phyloP scores from a whole-genome alignment of 345 rosid genomes.

The Eucalyptus dawsonii region DNA sequence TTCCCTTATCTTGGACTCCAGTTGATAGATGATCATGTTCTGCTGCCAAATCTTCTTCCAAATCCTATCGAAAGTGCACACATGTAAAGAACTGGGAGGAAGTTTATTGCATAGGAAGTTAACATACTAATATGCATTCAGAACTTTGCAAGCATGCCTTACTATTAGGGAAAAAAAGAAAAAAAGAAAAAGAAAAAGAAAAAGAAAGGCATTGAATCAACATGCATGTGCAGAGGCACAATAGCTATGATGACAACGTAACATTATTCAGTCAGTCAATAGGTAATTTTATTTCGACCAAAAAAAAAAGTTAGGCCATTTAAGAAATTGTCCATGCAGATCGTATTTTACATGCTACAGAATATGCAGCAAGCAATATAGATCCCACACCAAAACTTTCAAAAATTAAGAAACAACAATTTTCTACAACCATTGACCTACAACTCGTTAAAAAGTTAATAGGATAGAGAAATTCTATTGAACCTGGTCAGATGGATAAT shows the following conservation, averaged over 20 bases:
- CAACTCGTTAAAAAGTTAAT: neutral
- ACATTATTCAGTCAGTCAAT: neutral
- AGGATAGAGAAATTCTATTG: neutral
- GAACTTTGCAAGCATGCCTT: neutral
- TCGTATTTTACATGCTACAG: neutral
- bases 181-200: neutral
- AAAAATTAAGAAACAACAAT: neutral
- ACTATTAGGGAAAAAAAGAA: neutral
- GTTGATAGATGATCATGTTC: constrained; percentile 12
- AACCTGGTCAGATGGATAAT: constrained; percentile 50
- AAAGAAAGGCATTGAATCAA: neutral
- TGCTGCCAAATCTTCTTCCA: neutral
- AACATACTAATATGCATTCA: neutral
- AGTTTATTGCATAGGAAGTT: neutral
- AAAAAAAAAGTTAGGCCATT: neutral
- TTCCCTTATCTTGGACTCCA: constrained; percentile 13
- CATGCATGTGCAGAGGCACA: neutral
- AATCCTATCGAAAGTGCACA: neutral
- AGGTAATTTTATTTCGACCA: neutral
- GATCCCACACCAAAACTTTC: neutral
- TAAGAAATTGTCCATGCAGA: neutral
- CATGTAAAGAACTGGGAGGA: neutral
- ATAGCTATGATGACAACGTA: neutral
- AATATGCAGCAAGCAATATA: neutral
- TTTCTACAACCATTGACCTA: neutral